These are phyloP conservation scores for Talaromyces borbonicus DNA, from an alignment of 495 filamentous ascomycete genomes.

Conservation along the genomic window DNA sequence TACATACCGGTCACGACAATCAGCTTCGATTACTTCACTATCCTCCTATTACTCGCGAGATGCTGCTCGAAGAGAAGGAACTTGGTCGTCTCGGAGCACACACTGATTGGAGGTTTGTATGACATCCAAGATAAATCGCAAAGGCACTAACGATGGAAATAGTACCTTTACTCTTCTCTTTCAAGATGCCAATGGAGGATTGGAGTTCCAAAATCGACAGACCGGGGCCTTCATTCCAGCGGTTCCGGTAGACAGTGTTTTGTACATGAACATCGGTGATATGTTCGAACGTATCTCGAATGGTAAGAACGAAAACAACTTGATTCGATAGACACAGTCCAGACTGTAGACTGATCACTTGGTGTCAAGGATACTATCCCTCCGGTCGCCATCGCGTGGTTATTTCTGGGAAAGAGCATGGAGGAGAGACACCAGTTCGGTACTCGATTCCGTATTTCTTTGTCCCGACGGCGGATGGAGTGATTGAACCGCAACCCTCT, in stretches of 20 bases:
- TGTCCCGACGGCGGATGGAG: constrained; percentile 32
- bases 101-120: too few relatives aligned
- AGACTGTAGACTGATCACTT: constrained; percentile 14
- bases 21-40: constrained; percentile 10
- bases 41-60: constrained; percentile 5
- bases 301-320: constrained; percentile 33
- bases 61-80: constrained; percentile 14
- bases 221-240: constrained; percentile 1
- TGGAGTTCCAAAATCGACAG: constrained; percentile 32
- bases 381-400: too few relatives aligned
- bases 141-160: too few relatives aligned
- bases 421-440: constrained; percentile 21
- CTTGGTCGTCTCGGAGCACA: constrained; percentile 30
- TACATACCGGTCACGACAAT: constrained; percentile 16
- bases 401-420: too few relatives aligned
- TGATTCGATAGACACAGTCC: constrained; percentile 32
- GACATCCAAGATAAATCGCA: too few relatives aligned
- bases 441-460: constrained; percentile 48
- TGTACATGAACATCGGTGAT: constrained; percentile 32
- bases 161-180: constrained; percentile 40
- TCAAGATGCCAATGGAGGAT: constrained; percentile 35
- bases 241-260: constrained; percentile 19
- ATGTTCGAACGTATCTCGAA: constrained; percentile 14
- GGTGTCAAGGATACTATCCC: too few relatives aligned
- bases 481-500: constrained; percentile 25